Percentiles rank a stretch among this genome's conserved stretches.
Conservation (phyloP, 257 asterid genomes). For the Datura wrightii region DNA sequence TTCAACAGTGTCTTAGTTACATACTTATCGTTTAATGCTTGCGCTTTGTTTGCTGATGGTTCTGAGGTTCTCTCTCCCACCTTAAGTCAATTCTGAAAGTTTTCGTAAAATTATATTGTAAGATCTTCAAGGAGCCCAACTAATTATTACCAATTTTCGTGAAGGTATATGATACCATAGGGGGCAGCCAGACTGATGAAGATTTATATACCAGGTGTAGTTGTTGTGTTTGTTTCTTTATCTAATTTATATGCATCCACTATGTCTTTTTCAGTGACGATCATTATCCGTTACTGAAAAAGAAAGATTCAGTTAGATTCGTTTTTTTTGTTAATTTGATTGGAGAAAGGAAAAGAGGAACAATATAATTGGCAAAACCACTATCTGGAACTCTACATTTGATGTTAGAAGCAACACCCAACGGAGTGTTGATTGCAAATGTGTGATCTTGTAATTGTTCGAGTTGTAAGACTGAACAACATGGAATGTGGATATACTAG, state of each 20-base stretch:
- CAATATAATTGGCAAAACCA: not conserved
- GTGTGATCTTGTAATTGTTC: not conserved
- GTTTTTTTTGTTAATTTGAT: conserved; percentile 2
- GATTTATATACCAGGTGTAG: conserved; percentile 70
- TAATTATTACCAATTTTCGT: conserved; percentile 41
- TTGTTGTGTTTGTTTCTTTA: not conserved
- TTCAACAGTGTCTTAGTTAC: not conserved
- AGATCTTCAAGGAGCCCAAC: conserved; percentile 25
- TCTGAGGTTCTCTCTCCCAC: conserved; percentile 10
- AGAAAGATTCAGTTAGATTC: conserved; percentile 5
- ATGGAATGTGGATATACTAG: conserved; percentile 3
- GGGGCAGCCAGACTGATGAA: conserved; percentile 82
- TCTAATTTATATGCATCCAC: not conserved
- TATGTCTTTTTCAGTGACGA: not conserved
- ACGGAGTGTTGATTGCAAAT: not conserved
- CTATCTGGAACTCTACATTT: not conserved
- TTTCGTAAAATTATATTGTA: conserved; percentile 1
- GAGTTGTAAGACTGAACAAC: not conserved
- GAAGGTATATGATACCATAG: conserved; percentile 94
- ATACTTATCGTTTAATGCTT: not conserved
- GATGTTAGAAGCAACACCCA: conserved; percentile 2
- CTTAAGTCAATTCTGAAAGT: conserved; percentile 1
- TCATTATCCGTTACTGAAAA: not conserved
- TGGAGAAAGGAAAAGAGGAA: conserved; percentile 9
- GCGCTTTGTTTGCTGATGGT: conserved; percentile 25